Evolutionary conservation across 1,284 basidiomycete species (phyloP), one percentile per base, ranked within the genome.

Genomic region (Malassezia japonica): DNA sequence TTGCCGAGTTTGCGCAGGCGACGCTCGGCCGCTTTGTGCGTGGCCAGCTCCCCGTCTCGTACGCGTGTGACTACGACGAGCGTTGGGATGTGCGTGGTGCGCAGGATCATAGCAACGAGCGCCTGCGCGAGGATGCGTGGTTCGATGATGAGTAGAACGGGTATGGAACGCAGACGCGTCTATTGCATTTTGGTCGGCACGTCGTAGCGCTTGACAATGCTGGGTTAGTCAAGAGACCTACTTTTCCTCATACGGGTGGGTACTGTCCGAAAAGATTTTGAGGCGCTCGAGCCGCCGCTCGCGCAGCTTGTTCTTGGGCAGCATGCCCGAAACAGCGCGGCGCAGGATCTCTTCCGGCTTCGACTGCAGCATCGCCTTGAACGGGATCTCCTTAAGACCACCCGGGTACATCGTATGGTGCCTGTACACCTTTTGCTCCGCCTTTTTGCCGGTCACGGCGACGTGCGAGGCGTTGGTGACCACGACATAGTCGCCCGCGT

Each of bases 331-430:
- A 1, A 72, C 70, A 35, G 70, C 70, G 37, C 61, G 61, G 18
- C 67, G 56, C 34, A 72, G 67, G 38, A 72, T 70, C 61, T 95
- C 86, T 59, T 94, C 90, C 3, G 91, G 89, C 62, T 88, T 85
- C 65, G 81, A 81, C 49, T 81, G 59, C 55, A 69, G 62, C 67
- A 69, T 66, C 27, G 59, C 45, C 48, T 64, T 59, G 61, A 65
- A 71, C 41, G 55, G 60, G 46, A 62, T 67, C 49, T 63, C 66
- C 54, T 95, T 94, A 72, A 96, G 75, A 27, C 89, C 91, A 49
- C 94, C 92, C 0, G 91, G 87, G 70, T 80, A 96, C 82, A 90
- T 89, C 0, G 89, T 82, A 72, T 98, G 90, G 64, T 85, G 84
- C 46, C 86, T 78, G 77, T 90, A 98, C 16, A 92, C 73, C 61